Evolutionary conservation across 352 stramenopile species (phyloP), one percentile per base, ranked within the genome.

Genomic region (Phytopythium delawarense): DNA sequence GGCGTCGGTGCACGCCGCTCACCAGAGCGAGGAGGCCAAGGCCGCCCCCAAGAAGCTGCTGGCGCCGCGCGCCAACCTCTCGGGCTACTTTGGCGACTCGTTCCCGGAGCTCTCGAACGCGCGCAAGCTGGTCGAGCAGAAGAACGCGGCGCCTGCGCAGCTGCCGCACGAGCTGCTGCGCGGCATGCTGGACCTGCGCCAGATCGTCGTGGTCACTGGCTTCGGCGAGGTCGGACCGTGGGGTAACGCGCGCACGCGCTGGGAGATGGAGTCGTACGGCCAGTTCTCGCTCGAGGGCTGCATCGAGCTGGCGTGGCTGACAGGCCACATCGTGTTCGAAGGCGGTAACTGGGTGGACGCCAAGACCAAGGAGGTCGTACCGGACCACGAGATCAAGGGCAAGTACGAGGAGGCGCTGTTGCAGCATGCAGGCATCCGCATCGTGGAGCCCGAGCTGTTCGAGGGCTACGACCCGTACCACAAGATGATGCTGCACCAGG

Each of bases 181-280:
- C 35, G 82, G 75, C 34, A 94, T 95, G 86, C 67, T 96, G 54
- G 84, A 96, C 60, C 63, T 96, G 67, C 78, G 81, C 34, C 88
- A 92, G 66, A 74, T 91, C 12, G 81, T 96, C 7, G 88, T 96
- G 6, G 76, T 96, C n/a, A 76, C 79, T 35, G 88, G 88, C 46
- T 96, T 91, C 58, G 88, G 88, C 39, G 88, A 96, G 69, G 84
- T 96, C 21, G 84, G 88, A 48, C 88, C 88, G 46, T 96, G 81
- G 78, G 88, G 88, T 32, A 96, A 89, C 59, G 76, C 86, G 18
- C 87, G 87, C 28, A 95, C 87, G 28, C 83, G 85, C 8, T 96
- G 88, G 88, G 88, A 96, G 72, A 96, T 96, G 83, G 88, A 96
- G 66, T 92, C 84, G 55, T 96, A 79, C 67, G 88, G 88, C 49